Evolutionary conservation across 441 rosid species (phyloP).

Genomic region (Aquilaria agallochum): DNA sequence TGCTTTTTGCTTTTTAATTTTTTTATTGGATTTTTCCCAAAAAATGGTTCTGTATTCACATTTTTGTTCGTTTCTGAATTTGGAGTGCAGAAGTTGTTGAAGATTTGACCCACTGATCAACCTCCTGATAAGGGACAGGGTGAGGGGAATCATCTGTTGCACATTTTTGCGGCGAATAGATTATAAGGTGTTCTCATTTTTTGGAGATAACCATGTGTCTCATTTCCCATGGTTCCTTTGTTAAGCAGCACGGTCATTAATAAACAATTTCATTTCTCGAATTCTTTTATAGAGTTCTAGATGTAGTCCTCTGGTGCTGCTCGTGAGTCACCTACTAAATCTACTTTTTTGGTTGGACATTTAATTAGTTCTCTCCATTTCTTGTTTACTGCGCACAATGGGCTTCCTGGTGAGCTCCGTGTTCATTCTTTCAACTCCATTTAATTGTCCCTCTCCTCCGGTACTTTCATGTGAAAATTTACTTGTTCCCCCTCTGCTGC

Average conservation of each 20-base stretch:
- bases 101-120: too few species aligned
- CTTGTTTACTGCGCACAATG: slow-evolving; percentile 19
- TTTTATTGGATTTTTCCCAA: too few species aligned
- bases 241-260: background rate
- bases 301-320: slow-evolving; percentile 34
- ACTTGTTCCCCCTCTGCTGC: slow-evolving; percentile 7
- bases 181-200: too few species aligned
- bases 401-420: slow-evolving; percentile 26
- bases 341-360: slow-evolving; percentile 53
- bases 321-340: slow-evolving; percentile 56
- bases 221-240: too few species aligned
- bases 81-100: too few species aligned
- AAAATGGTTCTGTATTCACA: too few species aligned
- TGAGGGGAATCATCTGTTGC: too few species aligned
- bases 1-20: too few species aligned
- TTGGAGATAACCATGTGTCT: too few species aligned
- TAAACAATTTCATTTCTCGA: slow-evolving; percentile 9
- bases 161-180: too few species aligned
- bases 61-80: too few species aligned
- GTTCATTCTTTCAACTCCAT: slow-evolving; percentile 16
- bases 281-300: slow-evolving; percentile 30
- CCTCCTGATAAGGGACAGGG: too few species aligned
- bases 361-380: slow-evolving; percentile 31
- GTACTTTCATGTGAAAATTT: slow-evolving; percentile 14
- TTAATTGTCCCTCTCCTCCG: slow-evolving; percentile 5